Evolutionary conservation across 2,329 filamentous ascomycete species (phyloP), one percentile per base, ranked within the genome.

Genomic region (Diplodia scrobiculata): DNA sequence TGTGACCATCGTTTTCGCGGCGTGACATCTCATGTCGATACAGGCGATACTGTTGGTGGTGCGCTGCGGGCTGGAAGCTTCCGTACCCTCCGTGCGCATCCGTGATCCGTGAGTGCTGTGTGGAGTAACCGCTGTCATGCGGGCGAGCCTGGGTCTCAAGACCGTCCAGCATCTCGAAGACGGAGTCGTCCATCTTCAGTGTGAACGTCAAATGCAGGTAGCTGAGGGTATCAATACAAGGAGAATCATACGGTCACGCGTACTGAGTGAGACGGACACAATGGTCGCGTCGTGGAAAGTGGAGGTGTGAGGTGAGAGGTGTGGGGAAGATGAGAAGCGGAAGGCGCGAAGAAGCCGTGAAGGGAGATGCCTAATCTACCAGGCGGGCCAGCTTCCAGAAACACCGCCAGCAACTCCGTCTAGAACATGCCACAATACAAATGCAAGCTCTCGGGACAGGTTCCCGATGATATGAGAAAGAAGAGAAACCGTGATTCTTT

Each of bases 131-230:
- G 29, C 21, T 41, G 63, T 50, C 41, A 10, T 38, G 25, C 7
- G 25, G 25, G 13, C 17, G 48, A 38, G n/a, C 34, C n/a, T 53
- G 45, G 36, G 5, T 47, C 19, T 62, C 53, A 13, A 62, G 19
- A 5, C 45, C n/a, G 34, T 66, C 63, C 29, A 67, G 54, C 21
- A 68, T 47, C n/a, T 66, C 66, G 36, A 68, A 65, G n/a, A 68
- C 27, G 19, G 59, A 63, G 6, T 58, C n/a, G 55, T 48, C 51
- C 41, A 55, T 55, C 6, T 65, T 50, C 41, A 65, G 21, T 10
- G n/a, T 19, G 9, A 19, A 25, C 47, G 25, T 34, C 21, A 11
- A 29, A 21, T 5, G 13, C 21, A 50, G 29, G 29, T 11, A 19
- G 13, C 19, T 25, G 29, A 50, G n/a, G 34, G 1, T 19, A 55